Base-by-base conservation (phyloP, 768 basidiomycete genomes). In the Sistotremastrum suecicum region DNA sequence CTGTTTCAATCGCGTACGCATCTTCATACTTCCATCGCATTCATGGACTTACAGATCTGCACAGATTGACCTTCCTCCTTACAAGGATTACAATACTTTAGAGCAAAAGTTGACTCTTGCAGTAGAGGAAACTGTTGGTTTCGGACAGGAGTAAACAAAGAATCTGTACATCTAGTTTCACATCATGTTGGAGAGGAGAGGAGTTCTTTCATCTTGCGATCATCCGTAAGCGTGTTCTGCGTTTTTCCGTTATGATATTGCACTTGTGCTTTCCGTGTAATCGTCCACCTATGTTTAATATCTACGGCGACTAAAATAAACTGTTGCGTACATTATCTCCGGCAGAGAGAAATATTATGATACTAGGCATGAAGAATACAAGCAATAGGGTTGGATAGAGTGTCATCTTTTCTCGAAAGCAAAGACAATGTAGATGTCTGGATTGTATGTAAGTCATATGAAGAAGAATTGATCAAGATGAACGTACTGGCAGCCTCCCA, bases 401-500 rank as follows among this genome's bases (percentile, higher is more conserved):
- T 40, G 29, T 64, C 56, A 69, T 1, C 60, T 59, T 63, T 85
- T 94, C 60, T 87, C 78, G 55, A 94, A 84, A 5, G 88, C 92
- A 55, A 97, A 97, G 3, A 81, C 92, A 53, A 92, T 75, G 54
- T 97, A 97, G 44, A 97, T 80, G 60, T 92, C 92, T 97, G 56
- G 1, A 28, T 37, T 35, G 3, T 20, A 37, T 44, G 29, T 36
- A 41, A 20, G 6, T 32, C 20, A 34, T 9, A 30, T 12, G 1
- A 44, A 10, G 6, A 49, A 31, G 7, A 45, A 29, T 43, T 42
- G 44, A 41, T 34, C 34, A 40, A 40, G 35, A 46, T 38, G 7
- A 8, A 76, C 90, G 64, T 63, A 97, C 95, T 97, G n/a, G 90
- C 91, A 51, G 94, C 94, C 57, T 97, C 91, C 88, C 94, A 95